Evolutionary conservation across 2,329 filamentous ascomycete species (phyloP).

Genomic region (Anisogramma anomala): DNA sequence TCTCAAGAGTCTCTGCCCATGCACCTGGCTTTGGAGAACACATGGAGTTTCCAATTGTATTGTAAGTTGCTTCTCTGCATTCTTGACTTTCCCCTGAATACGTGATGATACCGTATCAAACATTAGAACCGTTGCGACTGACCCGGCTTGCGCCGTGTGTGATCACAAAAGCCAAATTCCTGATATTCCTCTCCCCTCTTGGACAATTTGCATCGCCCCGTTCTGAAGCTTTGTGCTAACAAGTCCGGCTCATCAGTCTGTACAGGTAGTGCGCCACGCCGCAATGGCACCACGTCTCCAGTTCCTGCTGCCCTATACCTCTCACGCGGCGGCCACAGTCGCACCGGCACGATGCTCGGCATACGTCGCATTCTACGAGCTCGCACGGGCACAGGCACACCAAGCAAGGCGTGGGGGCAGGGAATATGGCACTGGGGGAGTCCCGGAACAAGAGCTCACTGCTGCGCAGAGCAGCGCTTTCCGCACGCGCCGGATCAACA

Average conservation of each 20-base stretch:
- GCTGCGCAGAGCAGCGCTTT: constrained; percentile 14
- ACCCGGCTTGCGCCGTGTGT: constrained; percentile 36
- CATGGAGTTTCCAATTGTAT: not conserved
- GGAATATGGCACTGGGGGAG: no score
- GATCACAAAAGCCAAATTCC: constrained; percentile 42
- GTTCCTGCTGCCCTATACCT: constrained; percentile 46
- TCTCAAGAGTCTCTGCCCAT: no score
- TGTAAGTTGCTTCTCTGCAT: constrained; percentile 5
- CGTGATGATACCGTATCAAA: constrained; percentile 40
- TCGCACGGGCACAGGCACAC: constrained; percentile 19
- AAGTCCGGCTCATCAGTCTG: constrained; percentile 14
- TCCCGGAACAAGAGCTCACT: constrained; percentile 5
- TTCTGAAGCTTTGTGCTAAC: constrained; percentile 16
- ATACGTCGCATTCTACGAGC: constrained; percentile 39
- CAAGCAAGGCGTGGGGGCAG: no score
- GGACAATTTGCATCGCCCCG: not conserved
- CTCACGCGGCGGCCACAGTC: constrained; percentile 26
- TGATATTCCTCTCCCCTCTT: constrained; percentile 22
- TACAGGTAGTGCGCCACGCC: constrained; percentile 26
- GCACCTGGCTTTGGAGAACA: not conserved
- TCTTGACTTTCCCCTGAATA: not conserved
- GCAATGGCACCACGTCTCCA: constrained; percentile 31
- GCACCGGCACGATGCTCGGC: constrained; percentile 21
- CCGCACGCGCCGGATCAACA: constrained; percentile 31
- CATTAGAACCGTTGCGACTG: constrained; percentile 49